These are phyloP conservation scores for Aspergillus candidus DNA, from an alignment of 2,329 filamentous ascomycete species.

Conservation along the genomic window DNA sequence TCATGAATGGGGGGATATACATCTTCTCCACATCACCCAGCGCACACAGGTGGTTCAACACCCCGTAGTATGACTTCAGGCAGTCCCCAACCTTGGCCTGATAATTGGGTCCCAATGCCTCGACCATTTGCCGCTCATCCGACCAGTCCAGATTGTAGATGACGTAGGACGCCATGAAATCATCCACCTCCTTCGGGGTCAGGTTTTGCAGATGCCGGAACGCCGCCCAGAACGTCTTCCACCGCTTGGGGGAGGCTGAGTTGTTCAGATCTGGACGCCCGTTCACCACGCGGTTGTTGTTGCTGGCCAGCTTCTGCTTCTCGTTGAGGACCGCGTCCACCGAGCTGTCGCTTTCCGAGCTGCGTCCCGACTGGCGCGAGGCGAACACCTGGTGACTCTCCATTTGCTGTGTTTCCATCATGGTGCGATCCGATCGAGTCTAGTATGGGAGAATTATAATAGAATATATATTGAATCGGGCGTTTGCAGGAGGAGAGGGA, in stretches of 20 bases:
- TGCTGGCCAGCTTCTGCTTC: constrained; percentile 17
- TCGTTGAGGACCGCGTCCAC: constrained; percentile 20
- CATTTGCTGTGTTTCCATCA: constrained; percentile 15
- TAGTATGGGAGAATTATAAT: not conserved
- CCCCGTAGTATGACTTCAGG: constrained; percentile 49
- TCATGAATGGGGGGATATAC: constrained; percentile 53
- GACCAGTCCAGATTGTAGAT: constrained; percentile 54
- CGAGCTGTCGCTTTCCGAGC: constrained; percentile 23
- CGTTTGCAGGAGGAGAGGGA: not conserved
- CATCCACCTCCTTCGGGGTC: constrained; percentile 47
- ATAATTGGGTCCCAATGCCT: constrained; percentile 45
- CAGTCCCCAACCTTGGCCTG: constrained; percentile 48
- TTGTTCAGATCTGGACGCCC: constrained; percentile 33
- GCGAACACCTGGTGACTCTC: constrained; percentile 17
- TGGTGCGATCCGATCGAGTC: constrained; percentile 3
- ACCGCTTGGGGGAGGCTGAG: constrained; percentile 43
- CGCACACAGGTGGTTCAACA: constrained; percentile 51
- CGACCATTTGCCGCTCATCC: constrained; percentile 45
- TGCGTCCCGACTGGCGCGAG: constrained; percentile 19
- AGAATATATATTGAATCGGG: not conserved
- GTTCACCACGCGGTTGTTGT: constrained; percentile 2
- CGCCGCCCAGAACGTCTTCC: constrained; percentile 46
- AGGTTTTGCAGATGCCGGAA: constrained; percentile 48
- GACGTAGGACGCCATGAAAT: constrained; percentile 53
- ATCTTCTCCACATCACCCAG: constrained; percentile 54